phyloP scores from a whole-genome alignment of 2,329 filamentous ascomycete species.

The Sporothrix pseudoabietina region DNA sequence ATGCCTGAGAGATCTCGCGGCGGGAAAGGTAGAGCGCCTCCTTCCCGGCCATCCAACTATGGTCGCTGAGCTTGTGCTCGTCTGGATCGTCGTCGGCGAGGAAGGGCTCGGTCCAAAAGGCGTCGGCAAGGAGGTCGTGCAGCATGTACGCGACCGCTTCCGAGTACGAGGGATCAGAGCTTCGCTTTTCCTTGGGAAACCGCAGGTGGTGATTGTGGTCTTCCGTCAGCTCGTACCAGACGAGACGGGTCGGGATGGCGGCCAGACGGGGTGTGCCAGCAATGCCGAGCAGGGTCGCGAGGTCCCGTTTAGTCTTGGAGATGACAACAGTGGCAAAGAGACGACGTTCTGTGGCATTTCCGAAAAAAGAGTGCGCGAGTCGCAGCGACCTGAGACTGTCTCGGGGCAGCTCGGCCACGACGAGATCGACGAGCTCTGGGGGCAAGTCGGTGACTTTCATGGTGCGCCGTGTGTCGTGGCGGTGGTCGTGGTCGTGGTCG shows the following conservation, averaged over 20 bases:
- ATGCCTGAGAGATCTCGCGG: neutral
- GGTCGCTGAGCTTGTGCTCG: neutral
- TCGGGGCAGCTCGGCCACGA: neutral
- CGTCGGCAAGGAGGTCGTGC: neutral
- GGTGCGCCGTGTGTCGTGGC: neutral
- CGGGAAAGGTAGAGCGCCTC: conserved; percentile 3
- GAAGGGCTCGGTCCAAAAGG: conserved; percentile 18
- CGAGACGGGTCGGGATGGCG: neutral
- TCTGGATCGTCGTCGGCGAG: neutral
- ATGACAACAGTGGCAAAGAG: neutral
- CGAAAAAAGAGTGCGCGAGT: neutral
- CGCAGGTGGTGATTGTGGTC: conserved; percentile 13
- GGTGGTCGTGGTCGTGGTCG: neutral
- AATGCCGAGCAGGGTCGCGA: neutral
- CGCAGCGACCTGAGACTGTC: conserved; percentile 6
- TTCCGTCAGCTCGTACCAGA: conserved; percentile 27
- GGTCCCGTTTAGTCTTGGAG: conserved; percentile 22
- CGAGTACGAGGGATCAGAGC: neutral
- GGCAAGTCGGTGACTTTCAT: neutral
- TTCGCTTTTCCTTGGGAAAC: neutral
- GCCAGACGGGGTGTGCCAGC: conserved; percentile 6
- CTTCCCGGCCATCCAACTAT: neutral
- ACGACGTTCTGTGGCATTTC: neutral
- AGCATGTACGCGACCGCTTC: neutral
- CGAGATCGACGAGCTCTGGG: neutral